Conservation (phyloP, 2,329 filamentous ascomycete species). For the Aspergillus sclerotialis region DNA sequence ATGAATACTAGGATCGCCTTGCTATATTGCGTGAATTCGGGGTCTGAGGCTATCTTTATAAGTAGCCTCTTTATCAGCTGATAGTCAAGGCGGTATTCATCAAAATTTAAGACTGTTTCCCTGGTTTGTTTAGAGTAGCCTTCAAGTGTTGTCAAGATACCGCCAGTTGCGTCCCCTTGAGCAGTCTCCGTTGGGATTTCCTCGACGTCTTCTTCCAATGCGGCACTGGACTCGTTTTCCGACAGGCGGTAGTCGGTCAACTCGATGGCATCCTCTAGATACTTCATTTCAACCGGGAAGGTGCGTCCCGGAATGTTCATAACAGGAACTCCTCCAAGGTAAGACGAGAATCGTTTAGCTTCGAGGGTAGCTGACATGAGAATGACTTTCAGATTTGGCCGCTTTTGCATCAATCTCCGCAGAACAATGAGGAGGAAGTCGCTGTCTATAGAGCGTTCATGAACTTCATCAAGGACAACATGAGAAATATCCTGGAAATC, state of each 20-base stretch:
- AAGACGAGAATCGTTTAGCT: slow-evolving; percentile 81
- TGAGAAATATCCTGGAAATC: slow-evolving; percentile 87
- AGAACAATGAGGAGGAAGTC: slow-evolving; percentile 93
- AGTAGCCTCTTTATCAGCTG: slow-evolving; percentile 77
- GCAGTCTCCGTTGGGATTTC: slow-evolving; percentile 40
- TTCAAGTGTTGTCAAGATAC: slow-evolving; percentile 58
- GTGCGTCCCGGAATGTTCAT: slow-evolving; percentile 88
- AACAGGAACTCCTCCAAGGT: slow-evolving; percentile 77
- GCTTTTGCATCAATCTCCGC: slow-evolving; percentile 67
- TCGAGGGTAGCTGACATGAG: slow-evolving; percentile 98
- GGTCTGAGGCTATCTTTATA: slow-evolving; percentile 63
- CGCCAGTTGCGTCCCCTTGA: slow-evolving; percentile 46
- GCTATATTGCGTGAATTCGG: slow-evolving; percentile 64
- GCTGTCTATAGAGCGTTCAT: slow-evolving; percentile 92
- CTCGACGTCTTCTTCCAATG: slow-evolving; percentile 41
- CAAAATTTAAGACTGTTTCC: slow-evolving; percentile 66
- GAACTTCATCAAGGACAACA: slow-evolving; percentile 93
- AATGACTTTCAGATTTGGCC: slow-evolving; percentile 82
- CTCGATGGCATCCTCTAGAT: slow-evolving; percentile 88
- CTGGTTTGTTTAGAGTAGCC: slow-evolving; percentile 71
- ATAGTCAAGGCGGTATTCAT: slow-evolving; percentile 90
- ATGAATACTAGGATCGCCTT: slow-evolving; percentile 92
- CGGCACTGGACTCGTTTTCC: slow-evolving; percentile 44
- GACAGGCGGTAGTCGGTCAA: slow-evolving; percentile 68
- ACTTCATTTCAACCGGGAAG: slow-evolving; percentile 82